Conservation (phyloP, 306 rosid species). For the Gillenia trifoliata region DNA sequence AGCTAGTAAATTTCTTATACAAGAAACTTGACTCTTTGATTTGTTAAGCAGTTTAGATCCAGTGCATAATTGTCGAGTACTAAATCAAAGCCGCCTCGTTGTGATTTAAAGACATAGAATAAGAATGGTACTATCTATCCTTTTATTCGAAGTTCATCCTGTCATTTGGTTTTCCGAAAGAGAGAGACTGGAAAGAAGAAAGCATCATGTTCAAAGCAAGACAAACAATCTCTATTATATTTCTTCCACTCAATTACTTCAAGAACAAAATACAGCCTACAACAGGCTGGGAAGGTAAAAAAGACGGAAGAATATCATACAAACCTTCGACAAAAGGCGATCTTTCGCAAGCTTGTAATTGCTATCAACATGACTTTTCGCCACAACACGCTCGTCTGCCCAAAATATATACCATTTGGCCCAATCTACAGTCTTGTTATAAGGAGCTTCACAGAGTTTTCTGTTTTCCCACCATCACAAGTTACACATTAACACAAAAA, state of each 20-base stretch:
- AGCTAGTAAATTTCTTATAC: background rate
- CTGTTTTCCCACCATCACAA: constrained; percentile 50
- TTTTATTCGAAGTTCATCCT: background rate
- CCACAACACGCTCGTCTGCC: constrained; percentile 97
- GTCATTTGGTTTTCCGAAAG: background rate
- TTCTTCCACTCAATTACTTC: background rate
- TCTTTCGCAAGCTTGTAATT: constrained; percentile 93
- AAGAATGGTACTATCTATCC: background rate
- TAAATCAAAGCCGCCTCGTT: background rate
- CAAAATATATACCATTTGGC: constrained; percentile 92
- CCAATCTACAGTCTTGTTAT: constrained; percentile 97
- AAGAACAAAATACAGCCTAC: constrained; percentile 3
- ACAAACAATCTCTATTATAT: background rate
- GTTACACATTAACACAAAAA: constrained; percentile 40
- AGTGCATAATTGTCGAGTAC: background rate
- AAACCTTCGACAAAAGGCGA: constrained; percentile 80
- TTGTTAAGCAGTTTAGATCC: background rate
- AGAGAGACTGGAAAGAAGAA: background rate
- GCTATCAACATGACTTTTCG: constrained; percentile 86
- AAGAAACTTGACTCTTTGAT: background rate
- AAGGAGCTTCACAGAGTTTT: constrained; percentile 83
- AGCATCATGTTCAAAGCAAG: background rate
- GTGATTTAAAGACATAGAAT: background rate
- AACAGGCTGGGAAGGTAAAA: constrained; percentile 7
- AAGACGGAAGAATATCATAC: constrained; percentile 16